Evolutionary conservation across 2,329 filamentous ascomycete genomes (phyloP), one percentile per base, ranked within the genome.

Genomic region (Ophiostoma australiae): DNA sequence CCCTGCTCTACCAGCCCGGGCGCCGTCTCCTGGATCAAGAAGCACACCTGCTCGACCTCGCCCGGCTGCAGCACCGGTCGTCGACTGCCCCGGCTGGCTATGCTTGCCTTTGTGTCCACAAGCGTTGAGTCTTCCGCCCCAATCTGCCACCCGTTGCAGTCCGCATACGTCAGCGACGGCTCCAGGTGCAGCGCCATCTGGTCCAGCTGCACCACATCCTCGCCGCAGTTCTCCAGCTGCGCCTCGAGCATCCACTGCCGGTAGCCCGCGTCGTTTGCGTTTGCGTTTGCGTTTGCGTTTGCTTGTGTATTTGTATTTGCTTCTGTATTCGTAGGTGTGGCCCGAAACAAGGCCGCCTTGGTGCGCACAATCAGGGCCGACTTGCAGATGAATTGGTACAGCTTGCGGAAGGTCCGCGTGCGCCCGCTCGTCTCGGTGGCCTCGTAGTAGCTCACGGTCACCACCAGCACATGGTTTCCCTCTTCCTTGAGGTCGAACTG

Each of bases 321-420:
- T 31, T 31, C 27, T 31, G 27, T 31, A 31, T 31, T 31, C 13
- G 15, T 20, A 4, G 31, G 6, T 1, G 13, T 35, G 58, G 31
- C 58, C 27, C 23, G 78, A 84, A 77, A 71, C 92, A 77, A 6
- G 27, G 91, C 91, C 3, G 93, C 87, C 79, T 98, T 99, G 0
- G 94, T 97, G 74, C 94, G 85, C 72, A 99, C 94, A 74, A 94
- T 92, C 75, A 99, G 83, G 72, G 93, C 91, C 55, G 92, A 89
- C 82, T 97, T 94, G 78, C 94, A 95, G 70, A 96, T 90, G 78
- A 99, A 99, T 79, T 98, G 95, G 80, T 98, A 99, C 72, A 99
- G 82, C 81, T 98, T 98, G 75, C 94, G 85, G 78, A 98, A 98
- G 11, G 93, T 97, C 72, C 95, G 85, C 52, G 91, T 90, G 68